Evolutionary conservation across 2,329 filamentous ascomycete genomes (phyloP).

Genomic region (Fusarium sp.): DNA sequence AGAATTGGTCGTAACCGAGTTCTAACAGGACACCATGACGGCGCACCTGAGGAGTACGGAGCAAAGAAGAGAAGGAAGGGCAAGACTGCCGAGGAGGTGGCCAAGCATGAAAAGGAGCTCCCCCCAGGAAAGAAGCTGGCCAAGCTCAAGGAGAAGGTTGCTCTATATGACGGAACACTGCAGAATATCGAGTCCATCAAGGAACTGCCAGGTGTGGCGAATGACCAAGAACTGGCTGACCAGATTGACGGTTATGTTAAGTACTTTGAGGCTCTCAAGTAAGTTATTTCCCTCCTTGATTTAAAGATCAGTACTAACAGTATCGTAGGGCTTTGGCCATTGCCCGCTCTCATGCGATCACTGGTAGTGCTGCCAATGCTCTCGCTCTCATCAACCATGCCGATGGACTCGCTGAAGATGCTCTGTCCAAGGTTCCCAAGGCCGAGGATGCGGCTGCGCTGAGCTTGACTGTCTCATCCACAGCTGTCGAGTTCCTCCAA

Average conservation of each 20-base stretch:
- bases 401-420: constrained; percentile 69
- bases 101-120: constrained; percentile 68
- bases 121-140: constrained; percentile 81
- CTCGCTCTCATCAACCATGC: constrained; percentile 87
- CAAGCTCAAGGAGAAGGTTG: constrained; percentile 85
- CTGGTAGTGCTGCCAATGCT: constrained; percentile 79
- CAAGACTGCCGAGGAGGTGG: constrained; percentile 51
- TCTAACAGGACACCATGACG: constrained; percentile 85
- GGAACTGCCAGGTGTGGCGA: constrained; percentile 89
- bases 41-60: constrained; percentile 69
- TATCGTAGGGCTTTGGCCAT: constrained; percentile 80
- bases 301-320: constrained; percentile 24
- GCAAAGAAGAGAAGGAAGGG: constrained; percentile 64
- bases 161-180: constrained; percentile 90
- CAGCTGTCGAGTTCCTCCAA: constrained; percentile 70
- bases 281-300: constrained; percentile 47
- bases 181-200: constrained; percentile 92
- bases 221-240: constrained; percentile 79
- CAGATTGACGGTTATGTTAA: constrained; percentile 82
- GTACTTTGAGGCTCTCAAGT: constrained; percentile 93
- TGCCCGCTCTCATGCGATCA: constrained; percentile 83
- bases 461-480: constrained; percentile 74
- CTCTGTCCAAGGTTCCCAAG: constrained; percentile 61
- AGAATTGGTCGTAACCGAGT: constrained; percentile 93
- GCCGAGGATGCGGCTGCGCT: constrained; percentile 61